phyloP scores from a whole-genome alignment of 2,329 filamentous ascomycete species.

The Claviceps maximensis region DNA sequence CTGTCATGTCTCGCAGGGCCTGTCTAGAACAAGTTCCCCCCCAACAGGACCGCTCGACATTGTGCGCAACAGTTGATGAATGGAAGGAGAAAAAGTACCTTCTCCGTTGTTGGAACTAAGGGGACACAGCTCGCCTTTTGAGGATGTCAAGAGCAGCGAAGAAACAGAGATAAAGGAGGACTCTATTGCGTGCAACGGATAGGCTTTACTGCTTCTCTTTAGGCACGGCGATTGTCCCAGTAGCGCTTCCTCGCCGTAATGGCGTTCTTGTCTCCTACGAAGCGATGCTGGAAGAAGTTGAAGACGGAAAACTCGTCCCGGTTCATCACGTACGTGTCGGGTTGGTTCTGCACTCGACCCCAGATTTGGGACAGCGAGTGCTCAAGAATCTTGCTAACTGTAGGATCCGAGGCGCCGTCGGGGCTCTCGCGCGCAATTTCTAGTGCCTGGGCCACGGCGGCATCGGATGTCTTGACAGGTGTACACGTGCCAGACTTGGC shows the following conservation, averaged over 20 bases:
- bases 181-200: neutral
- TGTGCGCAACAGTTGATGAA: no score
- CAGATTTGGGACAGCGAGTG: constrained; percentile 51
- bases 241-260: constrained; percentile 36
- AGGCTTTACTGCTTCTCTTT: neutral
- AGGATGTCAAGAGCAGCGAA: no score
- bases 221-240: constrained; percentile 35
- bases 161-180: neutral
- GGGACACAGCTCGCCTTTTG: no score
- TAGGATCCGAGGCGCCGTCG: constrained; percentile 49
- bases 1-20: no score
- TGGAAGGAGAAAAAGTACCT: no score
- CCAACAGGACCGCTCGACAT: no score
- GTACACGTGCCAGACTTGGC: constrained; percentile 3
- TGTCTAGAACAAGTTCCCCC: no score
- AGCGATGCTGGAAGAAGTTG: constrained; percentile 68
- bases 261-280: constrained; percentile 37
- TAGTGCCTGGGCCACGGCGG: constrained; percentile 51
- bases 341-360: constrained; percentile 50
- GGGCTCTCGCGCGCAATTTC: constrained; percentile 64
- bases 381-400: constrained; percentile 53
- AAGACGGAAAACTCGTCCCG: constrained; percentile 73
- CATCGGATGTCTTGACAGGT: constrained; percentile 16
- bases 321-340: constrained; percentile 58
- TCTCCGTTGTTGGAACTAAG: no score